A percentile compares a stretch with the other conserved stretches of the same genome.
These are phyloP conservation scores for Aspergillus bertholletiae DNA, from an alignment of 495 filamentous ascomycete species.

Conservation along the genomic window DNA sequence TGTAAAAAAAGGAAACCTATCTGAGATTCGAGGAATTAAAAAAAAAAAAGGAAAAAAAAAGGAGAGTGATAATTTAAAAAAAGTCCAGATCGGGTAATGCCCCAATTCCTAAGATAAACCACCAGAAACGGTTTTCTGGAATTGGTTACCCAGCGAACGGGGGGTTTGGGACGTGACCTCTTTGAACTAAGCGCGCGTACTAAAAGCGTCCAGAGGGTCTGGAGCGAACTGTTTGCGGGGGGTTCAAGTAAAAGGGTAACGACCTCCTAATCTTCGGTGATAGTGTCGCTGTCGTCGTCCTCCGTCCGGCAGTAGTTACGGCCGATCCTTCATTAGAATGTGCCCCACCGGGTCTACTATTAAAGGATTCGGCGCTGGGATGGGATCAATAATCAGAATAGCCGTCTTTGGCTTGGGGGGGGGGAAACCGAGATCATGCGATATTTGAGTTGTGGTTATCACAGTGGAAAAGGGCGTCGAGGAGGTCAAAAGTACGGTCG, in stretches of 20 bases:
- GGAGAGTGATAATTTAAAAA: not conserved
- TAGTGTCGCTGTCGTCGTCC: not conserved
- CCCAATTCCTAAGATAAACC: constrained; percentile 2
- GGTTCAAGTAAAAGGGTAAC: not conserved
- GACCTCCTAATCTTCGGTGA: not conserved
- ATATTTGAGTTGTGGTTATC: not conserved
- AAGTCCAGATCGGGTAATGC: not conserved
- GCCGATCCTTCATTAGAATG: constrained; percentile 1
- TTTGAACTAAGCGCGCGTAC: constrained; percentile 8
- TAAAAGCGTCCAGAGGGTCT: constrained; percentile 16
- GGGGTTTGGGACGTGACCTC: not conserved
- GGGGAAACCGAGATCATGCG: not conserved
- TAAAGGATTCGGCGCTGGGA: not conserved
- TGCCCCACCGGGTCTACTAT: not conserved
- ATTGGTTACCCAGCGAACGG: constrained; percentile 22
- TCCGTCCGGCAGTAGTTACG: not conserved
- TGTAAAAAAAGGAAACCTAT: not conserved
- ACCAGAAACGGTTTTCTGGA: not conserved
- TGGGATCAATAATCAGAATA: not conserved
- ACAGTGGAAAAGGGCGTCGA: not conserved
- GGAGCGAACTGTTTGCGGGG: constrained; percentile 26
- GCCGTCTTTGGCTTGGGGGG: not conserved
- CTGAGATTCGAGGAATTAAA: not conserved
- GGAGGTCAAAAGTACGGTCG: too few species aligned
- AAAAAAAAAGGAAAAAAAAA: not conserved